A percentile compares a stretch with the other conserved stretches of the same genome.
These are phyloP conservation scores for Hymenoscyphus fructigenus DNA, from an alignment of 2,329 filamentous ascomycete species.

Conservation along the genomic window DNA sequence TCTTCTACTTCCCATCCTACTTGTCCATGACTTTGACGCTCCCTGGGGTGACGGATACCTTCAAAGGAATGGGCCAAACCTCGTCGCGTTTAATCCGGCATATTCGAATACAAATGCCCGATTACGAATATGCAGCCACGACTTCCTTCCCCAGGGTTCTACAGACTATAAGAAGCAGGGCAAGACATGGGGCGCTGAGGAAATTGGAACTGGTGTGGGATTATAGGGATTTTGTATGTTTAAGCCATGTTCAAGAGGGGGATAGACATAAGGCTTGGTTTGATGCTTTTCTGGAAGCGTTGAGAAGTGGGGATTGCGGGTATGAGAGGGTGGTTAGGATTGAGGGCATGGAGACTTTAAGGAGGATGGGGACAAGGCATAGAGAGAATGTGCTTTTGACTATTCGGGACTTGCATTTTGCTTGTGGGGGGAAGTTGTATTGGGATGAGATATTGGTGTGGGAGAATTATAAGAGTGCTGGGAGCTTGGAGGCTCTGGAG, in stretches of 20 bases:
- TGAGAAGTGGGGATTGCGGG: neutral
- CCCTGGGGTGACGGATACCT: neutral
- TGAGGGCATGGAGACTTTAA: neutral
- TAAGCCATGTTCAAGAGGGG: neutral
- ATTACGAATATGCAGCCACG: neutral
- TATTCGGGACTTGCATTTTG: slow-evolving; percentile 9
- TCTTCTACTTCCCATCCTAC: slow-evolving; percentile 13
- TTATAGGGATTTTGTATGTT: neutral
- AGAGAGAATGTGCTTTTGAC: neutral
- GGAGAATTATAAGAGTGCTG: slow-evolving; percentile 3
- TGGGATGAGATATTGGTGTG: slow-evolving; percentile 4
- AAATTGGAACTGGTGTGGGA: slow-evolving; percentile 2
- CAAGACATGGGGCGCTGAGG: slow-evolving; percentile 3
- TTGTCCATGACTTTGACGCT: neutral
- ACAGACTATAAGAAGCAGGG: neutral
- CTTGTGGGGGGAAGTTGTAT: slow-evolving; percentile 8
- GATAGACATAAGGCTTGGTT: neutral
- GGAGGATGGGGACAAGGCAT: neutral
- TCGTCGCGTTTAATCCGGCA: neutral
- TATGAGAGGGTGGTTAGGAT: slow-evolving; percentile 7
- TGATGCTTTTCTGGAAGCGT: slow-evolving; percentile 1
- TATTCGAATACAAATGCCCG: slow-evolving; percentile 2
- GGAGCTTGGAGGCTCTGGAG: neutral
- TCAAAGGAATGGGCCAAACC: slow-evolving; percentile 20
- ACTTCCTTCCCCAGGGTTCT: neutral